Base-by-base conservation (phyloP, 371 early-diverging fungal species). In the Fennellomyces sp. region DNA sequence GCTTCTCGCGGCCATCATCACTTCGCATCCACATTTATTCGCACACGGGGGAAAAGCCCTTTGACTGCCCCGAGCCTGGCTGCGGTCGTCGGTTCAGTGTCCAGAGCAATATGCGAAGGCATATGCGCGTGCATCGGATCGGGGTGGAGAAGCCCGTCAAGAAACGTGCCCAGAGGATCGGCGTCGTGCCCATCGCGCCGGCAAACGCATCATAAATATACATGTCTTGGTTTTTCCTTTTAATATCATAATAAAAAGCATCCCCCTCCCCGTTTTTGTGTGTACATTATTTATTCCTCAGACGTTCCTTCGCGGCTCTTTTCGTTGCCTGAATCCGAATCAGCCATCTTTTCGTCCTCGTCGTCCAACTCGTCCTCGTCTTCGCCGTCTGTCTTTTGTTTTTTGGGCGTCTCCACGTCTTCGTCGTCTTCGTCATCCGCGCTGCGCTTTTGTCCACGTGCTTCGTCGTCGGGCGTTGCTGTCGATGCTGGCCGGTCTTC, bases 11-110 rank as follows among this genome's bases (percentile, higher is more conserved):
- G 35, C 88, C 88, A 0, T 84, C 84, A 0, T 76, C 82, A 6
- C 65, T 86, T 15, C 66, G 72, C 5, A 86, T 85, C 15, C 88
- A 88, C 64, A 77, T 77, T 47, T 72, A 79, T 59, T 80, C 85
- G 0, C 89, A 89, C 52, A 88, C 89, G 2, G 87, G 88, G 21
- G 88, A 88, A 61, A 80, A 82, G 57, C 89, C 89, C 2, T 81
- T 79, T 59, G 75, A 67, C 17, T 89, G 89, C 56, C 55, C 67
- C 0, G 71, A 67, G 17, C 65, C 67, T 11, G 83, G 77, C 0
- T 89, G 89, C 58, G 73, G 73, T 8, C 76, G 82, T 59, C 63
- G 66, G 28, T 89, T 89, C 50, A 81, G 83, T 25, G 88, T 88
- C 0, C 67, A 76, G 47, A 83, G 83, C 72, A 89, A 89, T 51